Evolutionary conservation across 805 yeast genomes (phyloP).

Genomic region (Metschnikowia kunwiensis): DNA sequence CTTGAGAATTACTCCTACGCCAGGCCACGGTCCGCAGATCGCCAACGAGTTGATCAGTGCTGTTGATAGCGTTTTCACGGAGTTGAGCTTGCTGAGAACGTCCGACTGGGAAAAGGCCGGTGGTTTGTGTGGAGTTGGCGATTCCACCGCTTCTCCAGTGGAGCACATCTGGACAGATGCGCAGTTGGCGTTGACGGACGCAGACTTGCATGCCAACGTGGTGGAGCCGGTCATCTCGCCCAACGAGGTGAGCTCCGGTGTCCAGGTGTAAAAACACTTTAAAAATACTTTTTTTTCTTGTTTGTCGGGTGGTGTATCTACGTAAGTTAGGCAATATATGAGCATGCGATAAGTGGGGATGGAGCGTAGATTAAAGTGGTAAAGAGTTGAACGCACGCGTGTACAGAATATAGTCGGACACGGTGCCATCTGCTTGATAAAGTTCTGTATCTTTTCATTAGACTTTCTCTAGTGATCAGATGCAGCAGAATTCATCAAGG

Average conservation of each 20-base stretch:
- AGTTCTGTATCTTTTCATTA: no score
- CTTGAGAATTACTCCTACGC: conserved; percentile 97
- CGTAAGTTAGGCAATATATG: no score
- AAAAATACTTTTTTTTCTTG: not conserved
- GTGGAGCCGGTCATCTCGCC: conserved; percentile 59
- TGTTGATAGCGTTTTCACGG: conserved; percentile 74
- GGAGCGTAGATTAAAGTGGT: no score
- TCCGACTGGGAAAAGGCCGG: conserved; percentile 76
- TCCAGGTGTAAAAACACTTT: conserved; percentile 17
- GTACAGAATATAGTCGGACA: no score
- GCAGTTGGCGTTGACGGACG: conserved; percentile 62
- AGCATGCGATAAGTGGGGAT: no score
- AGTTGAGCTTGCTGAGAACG: conserved; percentile 70
- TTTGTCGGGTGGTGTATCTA: not conserved
- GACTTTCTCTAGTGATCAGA: no score
- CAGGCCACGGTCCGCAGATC: conserved; percentile 81
- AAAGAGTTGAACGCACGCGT: no score
- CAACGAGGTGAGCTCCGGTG: conserved; percentile 71
- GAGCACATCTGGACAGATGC: conserved; percentile 85
- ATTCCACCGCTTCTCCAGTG: conserved; percentile 39
- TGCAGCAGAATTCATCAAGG: no score
- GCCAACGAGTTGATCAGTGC: conserved; percentile 76
- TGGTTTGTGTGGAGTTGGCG: conserved; percentile 91
- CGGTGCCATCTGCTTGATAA: no score
- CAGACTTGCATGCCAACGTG: conserved; percentile 66